These are phyloP conservation scores for Colletotrichum sp. DNA, from an alignment of 2,329 filamentous ascomycete genomes.

Conservation along the genomic window DNA sequence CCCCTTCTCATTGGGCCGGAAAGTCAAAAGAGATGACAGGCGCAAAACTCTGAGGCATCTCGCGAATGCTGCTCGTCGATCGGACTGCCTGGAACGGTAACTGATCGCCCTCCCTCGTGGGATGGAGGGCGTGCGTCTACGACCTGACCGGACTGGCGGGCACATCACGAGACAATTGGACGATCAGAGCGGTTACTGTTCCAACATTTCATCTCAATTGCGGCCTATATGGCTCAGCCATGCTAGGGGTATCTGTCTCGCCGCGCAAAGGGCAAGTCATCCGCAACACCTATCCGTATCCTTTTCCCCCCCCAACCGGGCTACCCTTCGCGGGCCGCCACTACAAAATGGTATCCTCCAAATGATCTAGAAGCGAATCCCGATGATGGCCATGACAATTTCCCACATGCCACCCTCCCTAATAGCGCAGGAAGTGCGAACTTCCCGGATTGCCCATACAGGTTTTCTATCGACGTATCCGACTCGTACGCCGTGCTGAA, in stretches of 20 bases:
- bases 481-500: neutral
- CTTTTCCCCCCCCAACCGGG: neutral
- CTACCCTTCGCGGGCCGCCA: neutral
- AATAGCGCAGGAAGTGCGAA: slow-evolving; percentile 21
- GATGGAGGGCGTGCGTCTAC: neutral
- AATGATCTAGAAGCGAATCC: neutral
- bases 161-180: neutral
- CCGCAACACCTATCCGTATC: neutral
- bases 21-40: neutral
- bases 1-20: neutral
- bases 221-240: slow-evolving; percentile 17
- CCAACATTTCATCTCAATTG: slow-evolving; percentile 6
- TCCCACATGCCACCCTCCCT: slow-evolving; percentile 1
- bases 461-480: slow-evolving; percentile 16
- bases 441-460: slow-evolving; percentile 18
- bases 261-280: neutral
- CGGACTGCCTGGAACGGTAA: neutral
- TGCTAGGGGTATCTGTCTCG: slow-evolving; percentile 17
- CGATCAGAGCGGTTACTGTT: neutral
- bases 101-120: neutral
- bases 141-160: no score
- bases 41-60: neutral
- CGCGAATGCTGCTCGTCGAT: neutral
- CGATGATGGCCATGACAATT: slow-evolving; percentile 2
- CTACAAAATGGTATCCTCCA: neutral